Base-by-base conservation (phyloP, 2,329 filamentous ascomycete species). In the Diaporthe eres region DNA sequence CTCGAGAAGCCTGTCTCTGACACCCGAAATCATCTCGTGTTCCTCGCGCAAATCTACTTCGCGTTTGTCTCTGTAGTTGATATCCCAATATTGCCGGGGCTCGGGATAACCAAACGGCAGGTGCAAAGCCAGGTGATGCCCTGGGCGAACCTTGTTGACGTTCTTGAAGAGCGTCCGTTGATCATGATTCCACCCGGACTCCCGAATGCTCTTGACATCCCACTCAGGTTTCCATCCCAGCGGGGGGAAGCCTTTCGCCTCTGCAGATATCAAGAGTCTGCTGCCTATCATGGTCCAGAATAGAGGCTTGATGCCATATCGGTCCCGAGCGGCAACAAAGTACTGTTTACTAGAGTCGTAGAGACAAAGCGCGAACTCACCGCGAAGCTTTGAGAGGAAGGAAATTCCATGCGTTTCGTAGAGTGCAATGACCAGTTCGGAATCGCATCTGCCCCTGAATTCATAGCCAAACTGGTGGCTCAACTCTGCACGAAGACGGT, bases 251-350 rank as follows among this genome's bases (percentile, higher is more conserved):
- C 87, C 88, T 79, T 91, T 91, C 75, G 86, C 85, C 79, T 92
- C 90, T 0, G 88, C 83, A 8, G 88, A 88, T 0, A 91, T 79
- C 17, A 90, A 80, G 4, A 91, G 74, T 74, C 82, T 81, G 8
- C 81, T 82, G 8, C 81, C 80, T 1, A 84, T 77, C 1, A 85
- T 75, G 0, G 88, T 90, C 81, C 86, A 91, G 74, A 89, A 88
- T 25, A 91, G 83, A 3, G 89, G 89, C 80, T 91, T 91, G 78
- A 91, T 88, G 4, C 90, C 90, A 79, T 87, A 91, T 0, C 89
- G 85, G 79, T 92, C 90, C 25, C 89, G 81, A 1, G 84, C 88
- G 0, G 86, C 88, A 51, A 91, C 80, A 55, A 90, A 82, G 0
- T 83, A 75, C 73, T 85, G 80, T 1, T 81, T 79, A 19, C 83